These are phyloP conservation scores for Incumbomyces delicatus DNA, from an alignment of 2,329 filamentous ascomycete genomes.

Conservation along the genomic window DNA sequence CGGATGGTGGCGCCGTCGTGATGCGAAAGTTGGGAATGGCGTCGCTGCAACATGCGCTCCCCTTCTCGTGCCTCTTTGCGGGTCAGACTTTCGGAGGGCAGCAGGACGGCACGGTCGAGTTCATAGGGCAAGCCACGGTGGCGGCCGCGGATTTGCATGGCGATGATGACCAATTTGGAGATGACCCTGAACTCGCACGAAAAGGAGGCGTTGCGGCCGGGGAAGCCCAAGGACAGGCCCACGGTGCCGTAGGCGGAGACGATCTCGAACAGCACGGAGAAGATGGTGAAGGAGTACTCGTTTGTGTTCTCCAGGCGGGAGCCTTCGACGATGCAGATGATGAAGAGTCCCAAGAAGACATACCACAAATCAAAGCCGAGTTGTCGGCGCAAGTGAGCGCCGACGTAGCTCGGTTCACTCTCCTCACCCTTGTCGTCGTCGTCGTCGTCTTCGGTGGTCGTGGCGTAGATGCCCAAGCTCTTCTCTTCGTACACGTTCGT, in stretches of 20 bases:
- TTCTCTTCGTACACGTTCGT: slow-evolving; percentile 54
- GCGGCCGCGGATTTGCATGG: slow-evolving; percentile 56
- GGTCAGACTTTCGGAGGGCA: slow-evolving; percentile 42
- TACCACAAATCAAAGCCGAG: slow-evolving; percentile 98
- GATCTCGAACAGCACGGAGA: slow-evolving; percentile 68
- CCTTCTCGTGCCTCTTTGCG: slow-evolving; percentile 20
- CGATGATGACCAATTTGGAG: slow-evolving; percentile 55
- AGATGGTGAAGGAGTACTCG: slow-evolving; percentile 54
- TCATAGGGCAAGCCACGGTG: slow-evolving; percentile 58
- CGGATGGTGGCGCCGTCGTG: neutral
- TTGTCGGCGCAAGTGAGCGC: slow-evolving; percentile 82
- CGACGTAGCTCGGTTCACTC: slow-evolving; percentile 68
- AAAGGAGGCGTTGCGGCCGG: slow-evolving; percentile 66
- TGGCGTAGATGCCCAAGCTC: slow-evolving; percentile 57
- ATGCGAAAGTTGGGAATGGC: slow-evolving; percentile 4
- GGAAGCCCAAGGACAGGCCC: slow-evolving; percentile 77
- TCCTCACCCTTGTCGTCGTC: slow-evolving; percentile 40
- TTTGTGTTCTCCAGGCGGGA: slow-evolving; percentile 52
- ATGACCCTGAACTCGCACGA: slow-evolving; percentile 69
- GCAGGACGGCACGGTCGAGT: slow-evolving; percentile 58
- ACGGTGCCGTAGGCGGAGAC: slow-evolving; percentile 92
- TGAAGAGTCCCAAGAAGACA: slow-evolving; percentile 84
- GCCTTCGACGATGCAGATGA: slow-evolving; percentile 84
- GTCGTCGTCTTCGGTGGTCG: slow-evolving; percentile 47
- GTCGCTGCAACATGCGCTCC: slow-evolving; percentile 15